Base-by-base conservation (phyloP, 2,329 filamentous ascomycete species). In the Fusarium dlaminii region DNA sequence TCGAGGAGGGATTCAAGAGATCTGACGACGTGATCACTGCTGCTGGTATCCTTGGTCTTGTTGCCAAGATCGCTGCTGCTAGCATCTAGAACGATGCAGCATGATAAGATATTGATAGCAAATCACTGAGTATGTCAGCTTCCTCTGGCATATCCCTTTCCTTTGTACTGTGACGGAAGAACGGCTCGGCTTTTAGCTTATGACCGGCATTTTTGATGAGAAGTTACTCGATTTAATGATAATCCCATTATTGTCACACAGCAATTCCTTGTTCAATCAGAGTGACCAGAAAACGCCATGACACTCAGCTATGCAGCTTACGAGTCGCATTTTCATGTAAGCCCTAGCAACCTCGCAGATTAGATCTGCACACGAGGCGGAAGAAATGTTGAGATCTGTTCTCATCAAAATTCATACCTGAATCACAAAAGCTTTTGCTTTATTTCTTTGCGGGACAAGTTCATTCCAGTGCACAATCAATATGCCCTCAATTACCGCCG, bases 1-100 rank as follows among this genome's bases (percentile, higher is more conserved):
- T 74, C 5, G 20, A 60, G 8, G 75, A 77, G 32, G 75, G 75
- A 17, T 77, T 75, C 30, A 56, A 68, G 42, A 68, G 72, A 15
- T 72, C 75, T 8, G 70, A 75, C 40, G 24, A 56, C 0, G 30
- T 49, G 3, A 62, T 77, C 9, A 77, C 75, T 8, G 75, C 65
- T 22, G 57, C 75, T 22, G 63, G 65, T 11, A 63, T 77, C 15
- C 49, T 77, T 27, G 70, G 70, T 15, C 52, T 77, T 52, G 75
- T 72, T 6, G 42, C 12, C 43, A 75, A 77, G 54, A 17, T 77
- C 0, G 70, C 27, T 37, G 61, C 55, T 6, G 72, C 69, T 17
- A 71, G 72, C 52, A 45, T 30, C 9, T 70, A 45, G 20, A 32
- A 10, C 11, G 10, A 32, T 36, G 55, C 17, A 5, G 17, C 8